These are phyloP conservation scores for Isabelozyma pseudorhagii DNA, from an alignment of 805 yeast genomes.

Conservation along the genomic window DNA sequence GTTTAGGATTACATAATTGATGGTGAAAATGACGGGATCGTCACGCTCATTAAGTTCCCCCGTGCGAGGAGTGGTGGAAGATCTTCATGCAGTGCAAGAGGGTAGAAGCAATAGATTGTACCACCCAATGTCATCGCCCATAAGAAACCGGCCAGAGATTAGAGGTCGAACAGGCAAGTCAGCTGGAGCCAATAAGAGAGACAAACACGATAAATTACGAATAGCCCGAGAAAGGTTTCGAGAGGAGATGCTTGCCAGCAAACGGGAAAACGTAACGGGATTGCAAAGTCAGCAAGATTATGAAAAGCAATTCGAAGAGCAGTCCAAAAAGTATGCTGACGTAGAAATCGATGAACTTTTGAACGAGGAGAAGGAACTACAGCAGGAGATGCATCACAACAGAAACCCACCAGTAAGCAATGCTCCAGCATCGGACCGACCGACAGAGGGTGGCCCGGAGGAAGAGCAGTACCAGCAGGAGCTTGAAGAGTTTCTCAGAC, in stretches of 20 bases:
- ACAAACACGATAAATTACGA: constrained; percentile 19
- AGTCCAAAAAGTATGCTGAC: constrained; percentile 1
- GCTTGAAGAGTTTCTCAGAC: neutral
- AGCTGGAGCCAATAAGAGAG: constrained; percentile 10
- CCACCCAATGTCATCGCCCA: constrained; percentile 14
- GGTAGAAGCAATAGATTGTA: constrained; percentile 10
- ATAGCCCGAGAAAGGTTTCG: constrained; percentile 22
- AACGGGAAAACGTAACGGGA: constrained; percentile 15
- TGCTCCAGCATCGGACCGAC: neutral
- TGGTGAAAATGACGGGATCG: neutral
- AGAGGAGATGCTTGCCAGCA: constrained; percentile 12
- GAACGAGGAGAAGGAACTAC: constrained; percentile 15
- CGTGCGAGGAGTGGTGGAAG: constrained; percentile 9
- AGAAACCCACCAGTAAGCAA: neutral
- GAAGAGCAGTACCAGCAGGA: neutral
- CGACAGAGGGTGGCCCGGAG: neutral
- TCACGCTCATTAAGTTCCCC: too few relatives aligned
- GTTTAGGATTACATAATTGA: too few relatives aligned
- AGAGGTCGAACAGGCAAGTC: neutral
- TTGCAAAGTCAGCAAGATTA: constrained; percentile 12
- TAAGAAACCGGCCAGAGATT: constrained; percentile 3
- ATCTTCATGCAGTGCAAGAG: constrained; percentile 14
- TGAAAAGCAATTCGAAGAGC: constrained; percentile 6
- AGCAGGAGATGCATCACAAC: neutral
- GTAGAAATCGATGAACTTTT: constrained; percentile 17